A percentile compares a stretch with the other conserved stretches of the same genome.
phyloP scores from a whole-genome alignment of 139 green algal genomes.

The Coccomyxa sp. region DNA sequence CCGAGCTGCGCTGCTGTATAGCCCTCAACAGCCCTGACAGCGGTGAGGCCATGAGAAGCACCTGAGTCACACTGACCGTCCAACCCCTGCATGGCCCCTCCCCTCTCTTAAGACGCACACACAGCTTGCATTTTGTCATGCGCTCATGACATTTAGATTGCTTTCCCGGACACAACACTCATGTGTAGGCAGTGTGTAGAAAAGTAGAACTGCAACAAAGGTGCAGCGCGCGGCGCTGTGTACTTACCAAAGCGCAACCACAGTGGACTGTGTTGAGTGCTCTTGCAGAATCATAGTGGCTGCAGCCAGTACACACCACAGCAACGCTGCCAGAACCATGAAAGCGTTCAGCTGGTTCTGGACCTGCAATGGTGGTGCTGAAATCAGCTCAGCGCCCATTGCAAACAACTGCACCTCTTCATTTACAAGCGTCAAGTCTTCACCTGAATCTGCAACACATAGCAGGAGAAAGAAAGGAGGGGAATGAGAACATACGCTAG shows the following conservation, averaged over 20 bases:
- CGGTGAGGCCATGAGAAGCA: conserved; percentile 6
- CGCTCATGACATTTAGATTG: too few relatives aligned
- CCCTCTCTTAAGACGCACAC: background rate
- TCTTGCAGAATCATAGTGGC: conserved; percentile 4
- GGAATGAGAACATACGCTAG: background rate
- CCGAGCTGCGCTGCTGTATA: conserved; percentile 3
- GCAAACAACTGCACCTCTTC: too few relatives aligned
- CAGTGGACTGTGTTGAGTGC: background rate
- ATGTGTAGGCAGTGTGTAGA: background rate
- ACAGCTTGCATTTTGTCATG: too few relatives aligned
- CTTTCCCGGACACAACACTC: background rate
- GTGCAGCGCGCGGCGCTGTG: background rate
- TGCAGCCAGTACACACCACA: conserved; percentile 3
- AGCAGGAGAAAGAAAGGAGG: background rate
- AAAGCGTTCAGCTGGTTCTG: conserved; percentile 7
- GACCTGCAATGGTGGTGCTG: too few relatives aligned
- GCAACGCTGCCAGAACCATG: background rate
- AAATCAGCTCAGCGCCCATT: too few relatives aligned
- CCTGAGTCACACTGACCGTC: conserved; percentile 10
- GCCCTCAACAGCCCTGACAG: conserved; percentile 9
- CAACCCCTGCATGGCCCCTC: conserved; percentile 4
- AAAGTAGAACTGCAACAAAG: background rate
- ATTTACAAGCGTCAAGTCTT: too few relatives aligned
- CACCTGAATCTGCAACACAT: background rate
- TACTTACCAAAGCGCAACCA: background rate